Evolutionary conservation across 192 early-diverging fungal genomes (phyloP), one percentile per base, ranked within the genome.

Genomic region (Haplosporangium gracile): DNA sequence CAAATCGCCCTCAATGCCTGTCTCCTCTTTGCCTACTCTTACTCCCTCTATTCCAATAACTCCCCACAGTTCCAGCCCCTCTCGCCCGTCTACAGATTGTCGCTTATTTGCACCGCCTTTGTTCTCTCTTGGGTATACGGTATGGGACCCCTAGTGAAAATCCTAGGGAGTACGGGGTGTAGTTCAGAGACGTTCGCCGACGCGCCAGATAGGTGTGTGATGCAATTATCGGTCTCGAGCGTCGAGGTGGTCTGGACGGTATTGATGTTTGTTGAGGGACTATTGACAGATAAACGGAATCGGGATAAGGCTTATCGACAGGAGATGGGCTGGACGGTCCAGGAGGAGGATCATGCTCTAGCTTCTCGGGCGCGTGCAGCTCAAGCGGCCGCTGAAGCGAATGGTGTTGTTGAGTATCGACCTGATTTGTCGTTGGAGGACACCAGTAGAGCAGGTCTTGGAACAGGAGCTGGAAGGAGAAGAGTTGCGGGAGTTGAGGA

Each of bases 341-440:
- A 32, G 60, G 60, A 32, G 29, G 60, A 65, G 11, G 29, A 65
- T 32, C 26, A 26, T 32, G 60, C 10, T 13, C 26, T 65, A 11
- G 60, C 60, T 2, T 32, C 10, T 65, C 60, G 60, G 0, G 60
- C 60, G 3, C n/a, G 60, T 2, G 60, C 43, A 13, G 43, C 60
- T 26, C 60, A 65, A 15, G 55, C 55, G 60, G 60, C 26, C 26
- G 60, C 60, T 9, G 13, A 26, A 8, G 26, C 26, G 29, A 29
- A 65, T 65, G 60, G 60, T 0, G 60, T 65, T 15, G 60, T 65
- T 0, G 60, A 65, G 26, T 65, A 65, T 15, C 60, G 26, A 32
- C 60, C 60, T 9, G 60, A 65, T 65, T 65, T 65, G 29, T 65
- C 60, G 29, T 65, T 65, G 60, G 60, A 65, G 60, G 26, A 29